Base-by-base conservation (phyloP, 225 moss, liverwort and hornwort species). In the Lunularia cruciata region DNA sequence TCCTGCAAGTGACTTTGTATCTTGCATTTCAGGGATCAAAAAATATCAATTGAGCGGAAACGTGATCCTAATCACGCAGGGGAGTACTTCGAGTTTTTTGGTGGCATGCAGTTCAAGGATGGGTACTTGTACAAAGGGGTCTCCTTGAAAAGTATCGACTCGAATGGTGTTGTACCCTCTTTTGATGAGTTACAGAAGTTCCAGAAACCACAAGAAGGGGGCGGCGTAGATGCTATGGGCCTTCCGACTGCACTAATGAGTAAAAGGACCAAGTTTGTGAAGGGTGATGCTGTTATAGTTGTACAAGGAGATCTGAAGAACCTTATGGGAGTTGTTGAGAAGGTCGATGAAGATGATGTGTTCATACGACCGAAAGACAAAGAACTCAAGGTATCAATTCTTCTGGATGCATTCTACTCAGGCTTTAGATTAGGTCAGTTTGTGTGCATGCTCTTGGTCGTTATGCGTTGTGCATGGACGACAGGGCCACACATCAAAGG, bases 31-130 rank as follows among this genome's bases (percentile, higher is more conserved):
- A 95, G 95, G 73, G 95, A 96, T 64, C 63, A 90, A 73, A 92
- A 88, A 72, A 96, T 96, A 76, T 88, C 95, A 59, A 86, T 96
- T 55, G 95, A 96, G 74, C 84, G 90, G 30, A 96, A 92, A 72
- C 90, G 95, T 47, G 95, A 96, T 74, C 82, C 71, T 74, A 75
- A 72, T 85, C 75, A 90, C 60, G 75, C 92, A 22, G 92, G 95
- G 37, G 95, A 96, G 61, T 87, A 92, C 52, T 92, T 96, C 77
- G 95, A 96, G 59, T 83, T 85, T 69, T 96, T 92, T 67, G 92
- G 92, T 65, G 82, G 88, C 39, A 86, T 92, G 88, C 88, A 90
- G 84, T 96, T 96, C 65, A 96, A 96, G 83, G 95, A 96, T 75
- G 95, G 95, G 31, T 96, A 96, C 72, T 69, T 92, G 16, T 96